Evolutionary conservation across 1,284 basidiomycete genomes (phyloP).

Genomic region (Coniferiporia weirii): DNA sequence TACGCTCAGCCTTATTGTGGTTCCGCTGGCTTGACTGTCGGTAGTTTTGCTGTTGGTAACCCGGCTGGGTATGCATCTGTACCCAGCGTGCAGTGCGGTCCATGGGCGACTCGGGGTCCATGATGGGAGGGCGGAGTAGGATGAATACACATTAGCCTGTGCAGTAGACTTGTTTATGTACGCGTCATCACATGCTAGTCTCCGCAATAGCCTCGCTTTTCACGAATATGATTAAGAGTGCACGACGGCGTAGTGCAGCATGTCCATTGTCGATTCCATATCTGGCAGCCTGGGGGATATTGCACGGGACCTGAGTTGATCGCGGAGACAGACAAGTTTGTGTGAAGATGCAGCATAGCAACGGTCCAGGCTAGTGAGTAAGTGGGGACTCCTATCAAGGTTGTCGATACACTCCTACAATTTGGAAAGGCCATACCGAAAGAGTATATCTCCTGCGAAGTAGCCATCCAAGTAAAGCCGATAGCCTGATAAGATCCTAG

Average conservation of each 20-base stretch:
- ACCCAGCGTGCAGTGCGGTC: conserved; percentile 19
- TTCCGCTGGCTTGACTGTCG: neutral
- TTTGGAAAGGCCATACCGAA: neutral
- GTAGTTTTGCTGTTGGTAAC: neutral
- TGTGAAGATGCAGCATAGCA: conserved; percentile 7
- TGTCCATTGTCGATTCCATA: conserved; percentile 11
- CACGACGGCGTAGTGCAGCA: neutral
- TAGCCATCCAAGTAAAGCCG: neutral
- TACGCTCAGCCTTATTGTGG: neutral
- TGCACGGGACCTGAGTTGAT: neutral
- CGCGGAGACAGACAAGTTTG: neutral
- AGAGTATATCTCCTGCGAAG: neutral
- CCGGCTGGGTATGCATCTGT: conserved; percentile 9
- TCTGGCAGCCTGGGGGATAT: conserved; percentile 8
- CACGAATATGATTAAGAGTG: neutral
- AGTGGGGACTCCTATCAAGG: conserved; percentile 7
- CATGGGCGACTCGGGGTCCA: conserved; percentile 13
- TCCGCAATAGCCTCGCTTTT: conserved; percentile 6
- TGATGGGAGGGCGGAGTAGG: neutral
- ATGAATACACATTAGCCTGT: no score
- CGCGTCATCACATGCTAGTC: conserved; percentile 13
- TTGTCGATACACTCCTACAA: neutral
- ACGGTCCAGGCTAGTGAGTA: conserved; percentile 5
- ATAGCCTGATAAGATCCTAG: neutral
- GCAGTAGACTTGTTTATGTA: conserved; percentile 10